Evolutionary conservation across 257 asterid species (phyloP), one percentile per base, ranked within the genome.

Genomic region (Plantago major): DNA sequence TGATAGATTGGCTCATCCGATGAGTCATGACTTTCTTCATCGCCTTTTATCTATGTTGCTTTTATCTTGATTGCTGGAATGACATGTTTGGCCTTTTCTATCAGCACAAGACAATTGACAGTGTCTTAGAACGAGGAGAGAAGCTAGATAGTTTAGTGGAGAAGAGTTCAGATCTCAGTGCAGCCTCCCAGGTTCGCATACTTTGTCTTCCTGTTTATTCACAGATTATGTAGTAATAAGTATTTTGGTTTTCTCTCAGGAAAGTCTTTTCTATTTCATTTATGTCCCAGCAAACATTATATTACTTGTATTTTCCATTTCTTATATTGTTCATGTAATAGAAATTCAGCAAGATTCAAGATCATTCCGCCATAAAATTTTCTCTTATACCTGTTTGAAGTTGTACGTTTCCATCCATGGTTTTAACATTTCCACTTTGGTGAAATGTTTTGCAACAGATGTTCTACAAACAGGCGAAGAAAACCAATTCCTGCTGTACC

Each of bases 61-160:
- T 30, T 30, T 3, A 30, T 30, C 37, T 30, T 30, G 37, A 2
- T 30, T 30, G 37, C 37, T 30, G 37, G 37, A 30, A 5, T 30
- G 37, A 30, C 70, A 30, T 51, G 9, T 68, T 58, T 16, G 64
- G 54, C 52, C 37, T 42, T 74, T 62, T 65, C 26, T 72, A 64
- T 70, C 89, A 86, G 97, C 98, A 90, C 80, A 84, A 90, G 82
- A 90, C 96, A n/a, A 90, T 90, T 58, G 95, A 90, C 73, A 88
- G 96, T 67, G 96, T 90, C 65, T 82, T 88, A 26, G 98, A 51
- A 71, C 81, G 98, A 53, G 98, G 98, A 9, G 95, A 82, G 77
- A 90, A 84, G 87, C 90, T 90, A 9, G 98, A 90, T 74, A 90
- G 87, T 76, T 82, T 90, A 85, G 98, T 90, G 42, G 95, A 84